Conservation (phyloP, 345 rosid genomes). For the Hibiscus tridactylites region DNA sequence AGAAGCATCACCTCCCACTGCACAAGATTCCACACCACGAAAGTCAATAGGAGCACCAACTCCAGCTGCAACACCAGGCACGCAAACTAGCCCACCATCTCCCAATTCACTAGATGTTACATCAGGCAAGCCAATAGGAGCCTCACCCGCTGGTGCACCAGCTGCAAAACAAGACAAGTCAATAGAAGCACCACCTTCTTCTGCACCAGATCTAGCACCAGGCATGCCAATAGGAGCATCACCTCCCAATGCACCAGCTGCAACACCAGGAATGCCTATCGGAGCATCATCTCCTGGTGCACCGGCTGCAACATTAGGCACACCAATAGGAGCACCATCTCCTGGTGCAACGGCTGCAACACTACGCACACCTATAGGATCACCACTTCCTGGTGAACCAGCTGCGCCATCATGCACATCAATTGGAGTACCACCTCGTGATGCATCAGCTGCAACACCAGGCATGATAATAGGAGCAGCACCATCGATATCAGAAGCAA, state of each 20-base stretch:
- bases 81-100: not conserved
- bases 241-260: not conserved
- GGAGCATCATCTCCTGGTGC: conserved; percentile 18
- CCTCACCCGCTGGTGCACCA: not conserved
- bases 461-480: conserved; percentile 16
- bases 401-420: not conserved
- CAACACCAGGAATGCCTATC: not conserved
- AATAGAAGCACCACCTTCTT: not conserved
- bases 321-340: conserved; percentile 17
- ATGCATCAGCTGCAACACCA: conserved; percentile 17
- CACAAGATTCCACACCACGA: not conserved
- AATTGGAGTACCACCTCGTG: not conserved
- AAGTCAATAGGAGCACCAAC: not conserved
- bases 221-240: not conserved
- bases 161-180: not conserved
- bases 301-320: not conserved
- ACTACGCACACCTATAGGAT: conserved; percentile 9
- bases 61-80: not conserved
- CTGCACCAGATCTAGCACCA: not conserved
- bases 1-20: not conserved
- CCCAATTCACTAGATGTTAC: not conserved
- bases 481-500: conserved; percentile 18
- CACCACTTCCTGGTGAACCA: conserved; percentile 5
- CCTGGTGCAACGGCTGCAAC: conserved; percentile 17
- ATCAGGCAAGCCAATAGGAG: not conserved